phyloP scores from a whole-genome alignment of 257 asterid genomes.

The Fraxinus pennsylvanica region DNA sequence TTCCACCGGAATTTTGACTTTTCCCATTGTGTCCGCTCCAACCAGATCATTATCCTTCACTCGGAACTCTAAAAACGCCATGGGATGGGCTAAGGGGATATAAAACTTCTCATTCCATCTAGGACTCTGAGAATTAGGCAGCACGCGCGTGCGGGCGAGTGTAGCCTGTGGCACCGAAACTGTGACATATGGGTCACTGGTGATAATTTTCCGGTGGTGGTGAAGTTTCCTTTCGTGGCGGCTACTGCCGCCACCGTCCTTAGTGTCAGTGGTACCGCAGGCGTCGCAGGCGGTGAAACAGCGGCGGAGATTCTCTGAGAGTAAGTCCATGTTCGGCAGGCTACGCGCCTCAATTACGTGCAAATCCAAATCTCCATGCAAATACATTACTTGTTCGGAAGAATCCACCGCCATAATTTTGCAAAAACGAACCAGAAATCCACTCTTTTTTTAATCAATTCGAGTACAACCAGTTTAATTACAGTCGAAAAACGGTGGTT shows the following conservation, averaged over 20 bases:
- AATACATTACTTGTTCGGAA: slow-evolving; percentile 28
- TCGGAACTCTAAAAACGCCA: slow-evolving; percentile 52
- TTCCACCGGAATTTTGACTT: slow-evolving; percentile 50
- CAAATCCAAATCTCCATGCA: slow-evolving; percentile 83
- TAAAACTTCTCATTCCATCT: slow-evolving; percentile 63
- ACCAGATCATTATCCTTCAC: slow-evolving; percentile 75
- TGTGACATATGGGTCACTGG: slow-evolving; percentile 84
- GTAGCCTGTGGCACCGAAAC: slow-evolving; percentile 73
- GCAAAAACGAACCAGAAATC: not conserved
- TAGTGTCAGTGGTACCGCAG: slow-evolving; percentile 36
- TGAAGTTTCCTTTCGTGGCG: slow-evolving; percentile 42
- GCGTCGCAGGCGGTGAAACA: slow-evolving; percentile 59
- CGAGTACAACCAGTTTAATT: too few relatives aligned
- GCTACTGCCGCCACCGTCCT: slow-evolving; percentile 23
- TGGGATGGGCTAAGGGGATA: slow-evolving; percentile 67
- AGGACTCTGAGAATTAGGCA: slow-evolving; percentile 69
- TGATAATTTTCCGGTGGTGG: slow-evolving; percentile 67
- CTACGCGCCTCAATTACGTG: slow-evolving; percentile 62
- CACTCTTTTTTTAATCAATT: not conserved
- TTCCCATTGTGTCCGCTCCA: slow-evolving; percentile 76
- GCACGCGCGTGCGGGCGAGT: slow-evolving; percentile 84
- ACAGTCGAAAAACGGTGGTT: not conserved
- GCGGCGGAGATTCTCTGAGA: slow-evolving; percentile 65
- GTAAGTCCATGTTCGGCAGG: slow-evolving; percentile 83
- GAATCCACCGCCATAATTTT: slow-evolving; percentile 49